phyloP scores from a whole-genome alignment of 2,329 filamentous ascomycete species.

The Sporothrix sp. region DNA sequence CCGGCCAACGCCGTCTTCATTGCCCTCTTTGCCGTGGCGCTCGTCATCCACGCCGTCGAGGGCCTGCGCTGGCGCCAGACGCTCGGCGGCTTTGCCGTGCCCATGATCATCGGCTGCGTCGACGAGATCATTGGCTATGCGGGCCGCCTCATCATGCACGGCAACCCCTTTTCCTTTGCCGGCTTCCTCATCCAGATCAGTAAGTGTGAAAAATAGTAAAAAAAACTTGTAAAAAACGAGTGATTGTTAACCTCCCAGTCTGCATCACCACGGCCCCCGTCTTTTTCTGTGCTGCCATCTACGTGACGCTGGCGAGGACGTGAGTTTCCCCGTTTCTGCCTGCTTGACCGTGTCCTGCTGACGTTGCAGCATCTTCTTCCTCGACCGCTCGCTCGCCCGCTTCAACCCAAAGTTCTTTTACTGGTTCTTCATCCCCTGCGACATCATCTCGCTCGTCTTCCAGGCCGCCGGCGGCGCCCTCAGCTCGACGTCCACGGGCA shows the following conservation, averaged over 20 bases:
- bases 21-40: constrained; percentile 35
- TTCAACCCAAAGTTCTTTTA: constrained; percentile 32
- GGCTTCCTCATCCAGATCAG: constrained; percentile 59
- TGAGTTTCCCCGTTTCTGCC: constrained; percentile 3
- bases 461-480: constrained; percentile 48
- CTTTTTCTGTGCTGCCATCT: constrained; percentile 54
- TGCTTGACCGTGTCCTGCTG: background rate
- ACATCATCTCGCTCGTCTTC: constrained; percentile 43
- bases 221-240: background rate
- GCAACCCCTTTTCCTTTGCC: constrained; percentile 47
- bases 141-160: constrained; percentile 47
- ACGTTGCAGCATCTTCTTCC: constrained; percentile 25
- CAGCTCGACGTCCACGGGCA: constrained; percentile 34
- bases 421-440: constrained; percentile 42
- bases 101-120: constrained; percentile 46
- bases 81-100: constrained; percentile 33
- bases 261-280: constrained; percentile 48
- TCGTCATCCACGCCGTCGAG: constrained; percentile 36
- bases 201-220: constrained; percentile 22
- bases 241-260: constrained; percentile 27
- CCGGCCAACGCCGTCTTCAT: constrained; percentile 34
- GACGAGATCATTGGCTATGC: constrained; percentile 53
- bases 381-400: constrained; percentile 31
- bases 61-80: constrained; percentile 38
- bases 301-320: constrained; percentile 44